A percentile compares a stretch with the other conserved stretches of the same genome.
phyloP scores from a whole-genome alignment of 2,329 filamentous ascomycete species.

The Acarospora socialis region DNA sequence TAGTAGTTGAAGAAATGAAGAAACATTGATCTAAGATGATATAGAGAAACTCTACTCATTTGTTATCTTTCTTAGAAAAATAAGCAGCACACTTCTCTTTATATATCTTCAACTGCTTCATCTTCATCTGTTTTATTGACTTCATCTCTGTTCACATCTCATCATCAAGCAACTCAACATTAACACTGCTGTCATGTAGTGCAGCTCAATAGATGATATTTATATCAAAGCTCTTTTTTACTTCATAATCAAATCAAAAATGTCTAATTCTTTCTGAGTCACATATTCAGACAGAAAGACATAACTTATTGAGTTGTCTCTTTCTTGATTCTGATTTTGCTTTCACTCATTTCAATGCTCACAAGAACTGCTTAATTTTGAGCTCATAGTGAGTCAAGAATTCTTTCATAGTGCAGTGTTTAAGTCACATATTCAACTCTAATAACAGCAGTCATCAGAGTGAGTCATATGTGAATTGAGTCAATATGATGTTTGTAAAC shows the following conservation, averaged over 20 bases:
- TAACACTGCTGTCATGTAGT: constrained; percentile 17
- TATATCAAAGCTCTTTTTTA: constrained; percentile 24
- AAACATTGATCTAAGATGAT: too few relatives aligned
- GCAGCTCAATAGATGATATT: constrained; percentile 22
- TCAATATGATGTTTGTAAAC: too few relatives aligned
- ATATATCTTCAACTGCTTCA: constrained; percentile 20
- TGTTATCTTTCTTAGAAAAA: constrained; percentile 12
- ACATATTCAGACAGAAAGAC: constrained; percentile 21
- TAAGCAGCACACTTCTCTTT: constrained; percentile 18
- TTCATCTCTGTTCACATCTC: constrained; percentile 16
- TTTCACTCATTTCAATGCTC: constrained; percentile 21
- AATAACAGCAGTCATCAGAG: constrained; percentile 24
- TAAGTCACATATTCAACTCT: constrained; percentile 17
- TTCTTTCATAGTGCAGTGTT: constrained; percentile 14
- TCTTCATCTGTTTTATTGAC: constrained; percentile 17
- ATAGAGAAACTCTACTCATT: too few relatives aligned
- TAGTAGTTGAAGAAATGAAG: too few relatives aligned
- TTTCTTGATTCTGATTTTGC: constrained; percentile 2
- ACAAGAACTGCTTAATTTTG: constrained; percentile 25
- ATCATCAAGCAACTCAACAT: constrained; percentile 16
- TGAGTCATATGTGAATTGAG: too few relatives aligned
- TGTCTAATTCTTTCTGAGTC: constrained; percentile 22
- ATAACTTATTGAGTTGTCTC: not conserved
- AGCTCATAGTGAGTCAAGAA: constrained; percentile 20
- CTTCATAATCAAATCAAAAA: constrained; percentile 28